phyloP scores from a whole-genome alignment of 2,329 filamentous ascomycete genomes.

The Gyromitra esculenta region DNA sequence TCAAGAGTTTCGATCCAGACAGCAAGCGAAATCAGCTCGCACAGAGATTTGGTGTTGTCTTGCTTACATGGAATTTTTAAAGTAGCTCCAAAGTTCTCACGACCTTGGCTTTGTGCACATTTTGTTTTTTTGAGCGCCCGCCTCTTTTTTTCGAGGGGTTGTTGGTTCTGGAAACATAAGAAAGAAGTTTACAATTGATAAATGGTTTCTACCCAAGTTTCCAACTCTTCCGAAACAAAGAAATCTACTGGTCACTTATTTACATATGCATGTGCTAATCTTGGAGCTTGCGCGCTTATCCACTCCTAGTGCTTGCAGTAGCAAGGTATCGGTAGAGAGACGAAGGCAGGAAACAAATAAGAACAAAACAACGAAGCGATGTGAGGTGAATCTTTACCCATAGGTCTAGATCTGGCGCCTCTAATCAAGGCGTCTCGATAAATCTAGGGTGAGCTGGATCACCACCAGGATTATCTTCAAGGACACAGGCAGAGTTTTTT shows the following conservation, averaged over 20 bases:
- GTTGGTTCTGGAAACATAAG: neutral
- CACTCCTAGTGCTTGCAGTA: neutral
- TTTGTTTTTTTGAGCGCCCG: neutral
- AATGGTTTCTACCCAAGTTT: neutral
- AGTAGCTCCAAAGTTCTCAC: too few species aligned
- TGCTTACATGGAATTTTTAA: too few species aligned
- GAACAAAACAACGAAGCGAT: slow-evolving; percentile 1
- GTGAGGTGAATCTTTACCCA: neutral
- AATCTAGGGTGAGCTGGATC: slow-evolving; percentile 8
- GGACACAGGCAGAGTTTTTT: neutral
- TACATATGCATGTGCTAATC: neutral
- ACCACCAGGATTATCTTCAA: slow-evolving; percentile 7
- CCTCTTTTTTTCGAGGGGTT: neutral
- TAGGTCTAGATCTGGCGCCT: neutral
- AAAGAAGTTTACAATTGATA: neutral
- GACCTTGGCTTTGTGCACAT: neutral
- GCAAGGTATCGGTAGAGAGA: neutral
- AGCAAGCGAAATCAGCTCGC: neutral
- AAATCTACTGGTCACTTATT: neutral
- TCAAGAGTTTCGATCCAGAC: neutral
- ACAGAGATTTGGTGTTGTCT: too few species aligned
- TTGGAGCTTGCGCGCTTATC: neutral
- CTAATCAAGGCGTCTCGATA: neutral
- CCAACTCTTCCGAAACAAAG: neutral
- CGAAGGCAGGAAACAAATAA: neutral